Percentiles rank a stretch among this genome's conserved stretches.
Conservation (phyloP, 2,329 filamentous ascomycete species). For the Aspergillus cejpii region DNA sequence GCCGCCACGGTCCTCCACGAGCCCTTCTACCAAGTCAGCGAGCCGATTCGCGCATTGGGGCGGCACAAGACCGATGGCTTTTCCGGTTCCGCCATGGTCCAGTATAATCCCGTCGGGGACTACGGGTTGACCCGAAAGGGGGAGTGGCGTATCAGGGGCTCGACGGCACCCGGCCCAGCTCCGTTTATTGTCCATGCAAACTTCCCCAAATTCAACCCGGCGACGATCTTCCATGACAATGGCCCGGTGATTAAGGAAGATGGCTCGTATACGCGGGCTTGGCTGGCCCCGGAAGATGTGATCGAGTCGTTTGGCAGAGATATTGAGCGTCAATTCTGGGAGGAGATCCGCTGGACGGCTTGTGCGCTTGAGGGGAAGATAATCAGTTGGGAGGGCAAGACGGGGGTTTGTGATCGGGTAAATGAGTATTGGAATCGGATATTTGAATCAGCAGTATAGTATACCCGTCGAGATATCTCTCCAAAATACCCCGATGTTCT, state of each 20-base stretch:
- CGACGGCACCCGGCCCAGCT: slow-evolving; percentile 24
- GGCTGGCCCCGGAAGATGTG: slow-evolving; percentile 28
- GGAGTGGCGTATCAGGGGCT: slow-evolving; percentile 24
- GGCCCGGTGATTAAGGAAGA: slow-evolving; percentile 25
- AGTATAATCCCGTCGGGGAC: slow-evolving; percentile 36
- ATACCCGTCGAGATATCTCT: no score
- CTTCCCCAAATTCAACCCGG: slow-evolving; percentile 38
- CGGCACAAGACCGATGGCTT: slow-evolving; percentile 25
- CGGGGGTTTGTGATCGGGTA: slow-evolving; percentile 30
- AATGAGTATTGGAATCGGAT: slow-evolving; percentile 29
- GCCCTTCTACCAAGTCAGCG: slow-evolving; percentile 41
- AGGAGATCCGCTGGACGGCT: slow-evolving; percentile 34
- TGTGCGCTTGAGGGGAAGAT: slow-evolving; percentile 34
- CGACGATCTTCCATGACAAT: slow-evolving; percentile 29
- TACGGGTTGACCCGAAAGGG: slow-evolving; percentile 23
- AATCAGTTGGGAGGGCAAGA: slow-evolving; percentile 25
- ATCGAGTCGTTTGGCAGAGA: slow-evolving; percentile 29
- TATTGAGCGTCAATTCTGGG: slow-evolving; percentile 35
- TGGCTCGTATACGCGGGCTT: slow-evolving; percentile 29
- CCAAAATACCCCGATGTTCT: no score
- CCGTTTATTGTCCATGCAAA: slow-evolving; percentile 41
- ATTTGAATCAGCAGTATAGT: slow-evolving; percentile 20
- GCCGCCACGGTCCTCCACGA: slow-evolving; percentile 22
- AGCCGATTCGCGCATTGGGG: slow-evolving; percentile 32
- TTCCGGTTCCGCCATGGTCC: slow-evolving; percentile 37